Evolutionary conservation across 208 protist species (phyloP).

Genomic region (Crithidia fasciculata): DNA sequence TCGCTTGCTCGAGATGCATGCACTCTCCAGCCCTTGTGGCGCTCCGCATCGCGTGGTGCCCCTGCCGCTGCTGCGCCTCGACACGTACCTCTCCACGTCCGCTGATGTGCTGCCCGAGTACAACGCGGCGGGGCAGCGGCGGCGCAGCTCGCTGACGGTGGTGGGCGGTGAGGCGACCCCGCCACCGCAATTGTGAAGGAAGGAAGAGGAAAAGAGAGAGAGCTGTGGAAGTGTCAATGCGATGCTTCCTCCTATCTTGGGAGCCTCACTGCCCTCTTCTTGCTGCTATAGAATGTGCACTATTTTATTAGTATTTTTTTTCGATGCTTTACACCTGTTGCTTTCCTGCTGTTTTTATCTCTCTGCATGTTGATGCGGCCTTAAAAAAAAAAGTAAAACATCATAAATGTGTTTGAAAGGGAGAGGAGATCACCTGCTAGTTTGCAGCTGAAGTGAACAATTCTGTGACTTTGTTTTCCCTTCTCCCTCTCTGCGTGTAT

Average conservation of each 20-base stretch:
- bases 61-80: slow-evolving; percentile 35
- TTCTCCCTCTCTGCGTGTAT: background rate
- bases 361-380: background rate
- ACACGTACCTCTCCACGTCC: slow-evolving; percentile 35
- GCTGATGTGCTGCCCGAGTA: slow-evolving; percentile 27
- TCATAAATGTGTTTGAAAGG: background rate
- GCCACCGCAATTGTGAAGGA: background rate
- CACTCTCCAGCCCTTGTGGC: background rate
- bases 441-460: background rate
- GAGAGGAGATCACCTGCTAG: background rate
- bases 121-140: slow-evolving; percentile 11
- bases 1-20: slow-evolving; percentile 13
- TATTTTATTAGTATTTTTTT: background rate
- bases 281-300: too few relatives aligned
- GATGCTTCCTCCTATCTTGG: too few relatives aligned
- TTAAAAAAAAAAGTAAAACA: background rate
- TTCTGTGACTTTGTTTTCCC: background rate
- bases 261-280: too few relatives aligned
- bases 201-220: background rate
- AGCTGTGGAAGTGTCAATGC: too few relatives aligned
- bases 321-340: background rate
- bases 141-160: slow-evolving; percentile 10
- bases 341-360: background rate
- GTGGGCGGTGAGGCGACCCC: background rate
- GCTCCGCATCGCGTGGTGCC: slow-evolving; percentile 10